Evolutionary conservation across 192 early-diverging fungal species (phyloP).

Genomic region (Podila clonocystis): DNA sequence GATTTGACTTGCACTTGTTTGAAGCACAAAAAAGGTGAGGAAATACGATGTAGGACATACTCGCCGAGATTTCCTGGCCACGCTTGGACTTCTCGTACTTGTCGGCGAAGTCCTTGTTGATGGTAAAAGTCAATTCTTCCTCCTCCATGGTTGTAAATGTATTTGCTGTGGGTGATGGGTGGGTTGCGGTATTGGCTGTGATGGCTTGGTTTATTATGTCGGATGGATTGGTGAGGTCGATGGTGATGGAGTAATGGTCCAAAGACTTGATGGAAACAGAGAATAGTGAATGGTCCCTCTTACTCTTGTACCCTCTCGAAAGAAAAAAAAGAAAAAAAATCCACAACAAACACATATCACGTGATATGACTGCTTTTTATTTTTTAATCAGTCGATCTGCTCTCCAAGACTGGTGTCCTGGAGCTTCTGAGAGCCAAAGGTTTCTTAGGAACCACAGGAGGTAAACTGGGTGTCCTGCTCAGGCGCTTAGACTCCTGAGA

Average conservation of each 20-base stretch:
- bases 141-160: slow-evolving; percentile 17
- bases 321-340: slow-evolving; percentile 15
- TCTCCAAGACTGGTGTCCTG: background rate
- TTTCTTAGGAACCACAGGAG: slow-evolving; percentile 39
- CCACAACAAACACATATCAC: slow-evolving; percentile 8
- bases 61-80: slow-evolving; percentile 68
- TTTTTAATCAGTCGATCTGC: slow-evolving; percentile 3
- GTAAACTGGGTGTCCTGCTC: slow-evolving; percentile 15
- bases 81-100: slow-evolving; percentile 74
- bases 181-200: background rate
- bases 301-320: slow-evolving; percentile 2
- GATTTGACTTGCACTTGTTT: too few species aligned
- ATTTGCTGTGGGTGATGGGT: background rate
- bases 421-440: slow-evolving; percentile 19
- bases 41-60: slow-evolving; percentile 49
- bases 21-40: too few species aligned
- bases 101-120: slow-evolving; percentile 65
- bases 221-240: background rate
- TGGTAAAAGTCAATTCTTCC: slow-evolving; percentile 46
- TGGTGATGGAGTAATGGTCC: too few species aligned
- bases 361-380: slow-evolving; percentile 21
- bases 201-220: background rate
- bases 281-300: background rate
- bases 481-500: slow-evolving; percentile 5
- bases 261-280: too few species aligned